phyloP scores from a whole-genome alignment of 106 monocot species.

The Dendrobium catenatum region DNA sequence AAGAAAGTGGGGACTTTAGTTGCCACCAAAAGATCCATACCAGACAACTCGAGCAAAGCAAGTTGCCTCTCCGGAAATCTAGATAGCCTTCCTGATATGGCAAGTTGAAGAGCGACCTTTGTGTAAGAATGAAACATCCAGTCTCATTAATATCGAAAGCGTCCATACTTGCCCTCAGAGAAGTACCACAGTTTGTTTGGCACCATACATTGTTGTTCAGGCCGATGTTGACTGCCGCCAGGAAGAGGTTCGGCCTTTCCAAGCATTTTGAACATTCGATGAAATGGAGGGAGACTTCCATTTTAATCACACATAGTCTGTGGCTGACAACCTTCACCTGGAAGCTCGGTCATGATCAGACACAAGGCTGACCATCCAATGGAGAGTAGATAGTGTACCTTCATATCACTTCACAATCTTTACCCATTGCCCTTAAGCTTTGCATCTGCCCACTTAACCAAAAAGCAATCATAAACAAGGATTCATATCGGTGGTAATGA shows the following conservation, averaged over 20 bases:
- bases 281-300: constrained; percentile 80
- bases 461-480: constrained; percentile 91
- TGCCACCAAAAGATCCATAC: constrained; percentile 80
- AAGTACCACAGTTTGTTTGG: constrained; percentile 88
- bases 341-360: constrained; percentile 92
- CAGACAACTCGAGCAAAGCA: constrained; percentile 68
- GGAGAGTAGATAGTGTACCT: constrained; percentile 86
- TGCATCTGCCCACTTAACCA: constrained; percentile 92
- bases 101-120: constrained; percentile 75
- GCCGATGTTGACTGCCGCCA: constrained; percentile 90
- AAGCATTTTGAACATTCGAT: constrained; percentile 55
- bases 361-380: constrained; percentile 90
- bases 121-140: constrained; percentile 77
- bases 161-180: constrained; percentile 90
- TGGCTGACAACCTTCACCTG: constrained; percentile 88
- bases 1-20: constrained; percentile 67
- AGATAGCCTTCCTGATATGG: constrained; percentile 81
- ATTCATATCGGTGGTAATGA: constrained; percentile 89
- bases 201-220: constrained; percentile 96
- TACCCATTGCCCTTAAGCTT: constrained; percentile 67
- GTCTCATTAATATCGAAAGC: constrained; percentile 90
- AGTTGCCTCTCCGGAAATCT: constrained; percentile 57
- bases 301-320: constrained; percentile 89
- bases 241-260: constrained; percentile 75
- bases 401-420: constrained; percentile 80